Evolutionary conservation across 345 rosid genomes (phyloP), one percentile per base, ranked within the genome.

Genomic region (Eucalyptus curtisii): DNA sequence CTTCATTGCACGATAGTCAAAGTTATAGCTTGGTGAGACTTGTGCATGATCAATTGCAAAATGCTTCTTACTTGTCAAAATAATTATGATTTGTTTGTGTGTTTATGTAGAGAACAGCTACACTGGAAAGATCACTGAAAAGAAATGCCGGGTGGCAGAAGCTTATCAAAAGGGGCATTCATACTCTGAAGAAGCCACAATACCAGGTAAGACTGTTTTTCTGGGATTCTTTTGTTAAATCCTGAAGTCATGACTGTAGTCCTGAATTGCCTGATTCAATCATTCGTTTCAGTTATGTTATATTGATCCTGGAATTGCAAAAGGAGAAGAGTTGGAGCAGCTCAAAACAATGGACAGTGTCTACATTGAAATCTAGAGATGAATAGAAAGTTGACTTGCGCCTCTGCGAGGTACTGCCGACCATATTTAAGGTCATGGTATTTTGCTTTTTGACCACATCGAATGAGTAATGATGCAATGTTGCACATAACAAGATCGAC

Each of bases 141-240:
- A 92, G 92, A 85, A 95, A 95, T 88, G 89, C 30, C 66, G 94
- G 95, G 25, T 96, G 99, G 99, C 94, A 95, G 92, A 90, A 90
- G 91, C 92, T 90, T 90, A 89, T 96, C 71, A 96, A 95, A 89
- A 92, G 98, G 93, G 99, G 99, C 86, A 93, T 92, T 64, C 96
- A 95, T 91, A 95, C 96, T 47, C 90, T 95, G 91, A 93, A 89
- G 86, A 92, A 94, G 87, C 92, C 95, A 10, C 95, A 94, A 87
- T 97, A 97, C 91, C 99, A 96, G 97, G 99, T 96, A 87, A 86
- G 87, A 87, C 61, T 85, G 68, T 40, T 33, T 71, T 42, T 48
- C 45, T 25, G 8, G 31, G 40, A 49, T n/a, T 47, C 30, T 53
- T 59, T 53, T 16, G 10, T 48, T 25, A 37, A 49, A 71, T 90